Conservation (phyloP, 169 alveolate genomes). For the Theileria annulata region DNA sequence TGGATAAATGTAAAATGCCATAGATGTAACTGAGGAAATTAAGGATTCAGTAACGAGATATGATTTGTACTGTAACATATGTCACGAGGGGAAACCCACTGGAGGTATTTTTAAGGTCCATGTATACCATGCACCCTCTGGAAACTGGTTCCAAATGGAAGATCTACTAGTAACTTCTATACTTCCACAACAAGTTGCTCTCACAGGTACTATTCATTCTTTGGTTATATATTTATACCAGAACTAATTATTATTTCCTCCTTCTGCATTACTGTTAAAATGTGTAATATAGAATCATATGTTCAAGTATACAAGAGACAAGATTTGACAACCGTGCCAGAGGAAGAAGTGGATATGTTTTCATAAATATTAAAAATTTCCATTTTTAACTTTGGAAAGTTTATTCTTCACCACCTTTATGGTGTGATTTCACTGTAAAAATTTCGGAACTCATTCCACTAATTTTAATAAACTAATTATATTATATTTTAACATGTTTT, state of each 20-base stretch:
- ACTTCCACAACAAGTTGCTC: slow-evolving; percentile 93
- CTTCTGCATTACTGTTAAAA: too few relatives aligned
- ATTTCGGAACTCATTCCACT: background rate
- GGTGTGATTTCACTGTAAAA: slow-evolving; percentile 1
- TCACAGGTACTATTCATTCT: slow-evolving; percentile 72
- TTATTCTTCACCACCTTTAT: background rate
- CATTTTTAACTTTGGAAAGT: background rate
- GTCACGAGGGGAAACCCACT: slow-evolving; percentile 95
- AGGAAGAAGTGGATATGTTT: slow-evolving; percentile 56
- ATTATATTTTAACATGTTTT: slow-evolving; percentile 1
- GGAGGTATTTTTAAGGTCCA: slow-evolving; percentile 91
- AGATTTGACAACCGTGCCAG: slow-evolving; percentile 15
- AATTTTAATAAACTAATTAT: background rate
- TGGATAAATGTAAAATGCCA: background rate
- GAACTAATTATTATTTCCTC: background rate
- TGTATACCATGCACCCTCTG: slow-evolving; percentile 85
- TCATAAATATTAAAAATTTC: slow-evolving; percentile 17
- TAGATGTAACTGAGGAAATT: slow-evolving; percentile 41
- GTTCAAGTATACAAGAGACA: slow-evolving; percentile 61
- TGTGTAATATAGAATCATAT: slow-evolving; percentile 44
- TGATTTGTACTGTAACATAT: slow-evolving; percentile 90
- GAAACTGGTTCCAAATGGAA: slow-evolving; percentile 96
- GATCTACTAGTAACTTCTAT: slow-evolving; percentile 93
- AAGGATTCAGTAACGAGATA: slow-evolving; percentile 57
- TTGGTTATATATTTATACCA: background rate